Conservation (phyloP, 257 asterid genomes). For the Rhazya stricta region DNA sequence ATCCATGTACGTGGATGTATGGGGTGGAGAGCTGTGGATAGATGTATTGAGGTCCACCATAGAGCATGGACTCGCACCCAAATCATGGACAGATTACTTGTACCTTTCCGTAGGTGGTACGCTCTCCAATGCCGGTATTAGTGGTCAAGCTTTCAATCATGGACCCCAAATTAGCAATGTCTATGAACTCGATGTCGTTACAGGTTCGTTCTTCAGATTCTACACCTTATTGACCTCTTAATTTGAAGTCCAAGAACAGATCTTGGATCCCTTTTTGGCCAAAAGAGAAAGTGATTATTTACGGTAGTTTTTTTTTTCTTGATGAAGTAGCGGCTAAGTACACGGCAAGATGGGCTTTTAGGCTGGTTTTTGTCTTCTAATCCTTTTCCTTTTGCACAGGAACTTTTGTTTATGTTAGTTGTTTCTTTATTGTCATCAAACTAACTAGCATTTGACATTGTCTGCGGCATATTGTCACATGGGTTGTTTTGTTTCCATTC, state of each 20-base stretch:
- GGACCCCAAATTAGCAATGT: constrained; percentile 86
- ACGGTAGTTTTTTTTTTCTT: background rate
- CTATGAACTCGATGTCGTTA: constrained; percentile 70
- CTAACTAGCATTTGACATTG: constrained; percentile 13
- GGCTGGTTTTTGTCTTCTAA: background rate
- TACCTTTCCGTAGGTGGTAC: constrained; percentile 88
- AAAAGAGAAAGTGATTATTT: background rate
- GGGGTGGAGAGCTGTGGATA: constrained; percentile 85
- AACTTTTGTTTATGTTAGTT: constrained; percentile 13
- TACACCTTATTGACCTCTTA: background rate
- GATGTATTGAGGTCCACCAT: constrained; percentile 60
- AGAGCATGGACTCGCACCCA: constrained; percentile 68
- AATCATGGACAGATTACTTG: constrained; percentile 89
- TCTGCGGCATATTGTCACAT: constrained; percentile 33
- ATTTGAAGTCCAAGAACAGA: background rate
- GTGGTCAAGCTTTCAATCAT: constrained; percentile 80
- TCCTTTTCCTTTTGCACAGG: background rate
- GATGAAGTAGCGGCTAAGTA: background rate
- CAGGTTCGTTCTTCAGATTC: constrained; percentile 37
- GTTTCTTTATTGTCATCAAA: constrained; percentile 17
- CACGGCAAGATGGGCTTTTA: background rate
- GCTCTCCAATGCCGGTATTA: constrained; percentile 75
- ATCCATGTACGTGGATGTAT: constrained; percentile 58
- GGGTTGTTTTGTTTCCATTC: constrained; percentile 35
- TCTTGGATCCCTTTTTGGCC: background rate